These are phyloP conservation scores for Teunomyces funiuensis DNA, from an alignment of 805 yeast species.

Conservation along the genomic window DNA sequence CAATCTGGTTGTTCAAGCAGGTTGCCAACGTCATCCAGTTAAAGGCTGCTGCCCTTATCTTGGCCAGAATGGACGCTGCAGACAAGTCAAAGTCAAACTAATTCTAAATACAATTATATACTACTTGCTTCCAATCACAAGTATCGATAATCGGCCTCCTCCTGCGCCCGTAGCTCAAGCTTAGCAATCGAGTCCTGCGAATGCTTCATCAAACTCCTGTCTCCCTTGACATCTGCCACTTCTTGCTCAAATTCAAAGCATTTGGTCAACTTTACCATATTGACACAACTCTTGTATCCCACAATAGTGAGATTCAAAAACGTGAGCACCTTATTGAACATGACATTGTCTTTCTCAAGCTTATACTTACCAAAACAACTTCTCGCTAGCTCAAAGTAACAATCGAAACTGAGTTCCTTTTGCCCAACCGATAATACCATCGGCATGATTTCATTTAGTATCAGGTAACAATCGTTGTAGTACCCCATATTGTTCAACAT, in stretches of 20 bases:
- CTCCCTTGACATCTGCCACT: slow-evolving; percentile 32
- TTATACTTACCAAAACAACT: slow-evolving; percentile 16
- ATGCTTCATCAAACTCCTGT: slow-evolving; percentile 31
- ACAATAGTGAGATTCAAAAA: slow-evolving; percentile 43
- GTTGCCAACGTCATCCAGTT: slow-evolving; percentile 85
- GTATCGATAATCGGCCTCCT: slow-evolving; percentile 16
- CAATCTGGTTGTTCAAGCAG: slow-evolving; percentile 91
- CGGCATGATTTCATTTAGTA: slow-evolving; percentile 45
- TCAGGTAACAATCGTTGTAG: slow-evolving; percentile 40
- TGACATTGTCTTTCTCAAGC: slow-evolving; percentile 9
- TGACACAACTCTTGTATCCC: slow-evolving; percentile 42
- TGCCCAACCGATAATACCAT: slow-evolving; percentile 41
- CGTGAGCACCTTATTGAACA: slow-evolving; percentile 33
- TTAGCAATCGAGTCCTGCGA: slow-evolving; percentile 27
- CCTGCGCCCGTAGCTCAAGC: slow-evolving; percentile 26
- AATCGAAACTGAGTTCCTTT: slow-evolving; percentile 34
- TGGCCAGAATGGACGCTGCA: slow-evolving; percentile 76
- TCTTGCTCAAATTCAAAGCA: slow-evolving; percentile 41
- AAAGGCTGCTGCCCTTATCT: slow-evolving; percentile 75
- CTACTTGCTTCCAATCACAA: background rate
- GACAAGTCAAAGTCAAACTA: slow-evolving; percentile 30
- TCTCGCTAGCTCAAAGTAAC: slow-evolving; percentile 33
- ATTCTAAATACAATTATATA: background rate
- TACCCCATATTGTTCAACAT: slow-evolving; percentile 44
- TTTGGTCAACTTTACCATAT: slow-evolving; percentile 37